Conservation (phyloP, 139 green algal species). For the Tetraselmis chui region DNA sequence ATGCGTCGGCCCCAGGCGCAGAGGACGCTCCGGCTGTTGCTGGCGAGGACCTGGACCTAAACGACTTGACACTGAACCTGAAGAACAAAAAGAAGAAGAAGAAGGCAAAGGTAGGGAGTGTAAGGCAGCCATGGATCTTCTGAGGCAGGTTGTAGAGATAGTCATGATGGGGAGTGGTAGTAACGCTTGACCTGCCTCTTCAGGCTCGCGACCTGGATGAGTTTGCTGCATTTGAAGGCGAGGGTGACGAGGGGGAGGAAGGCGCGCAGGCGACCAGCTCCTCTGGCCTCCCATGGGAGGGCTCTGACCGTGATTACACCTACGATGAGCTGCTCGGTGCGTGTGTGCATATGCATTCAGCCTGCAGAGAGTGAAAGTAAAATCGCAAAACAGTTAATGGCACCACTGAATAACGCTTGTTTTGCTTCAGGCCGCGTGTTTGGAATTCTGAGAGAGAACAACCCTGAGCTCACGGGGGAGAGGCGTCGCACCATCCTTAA, state of each 20-base stretch:
- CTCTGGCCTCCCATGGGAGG: constrained; percentile 73
- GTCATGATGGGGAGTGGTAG: no score
- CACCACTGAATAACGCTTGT: background rate
- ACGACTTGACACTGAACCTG: constrained; percentile 22
- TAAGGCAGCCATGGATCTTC: constrained; percentile 1
- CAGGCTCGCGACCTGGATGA: constrained; percentile 42
- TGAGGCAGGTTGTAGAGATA: background rate
- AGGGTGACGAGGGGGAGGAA: constrained; percentile 28
- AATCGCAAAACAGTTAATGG: no score
- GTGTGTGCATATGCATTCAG: background rate
- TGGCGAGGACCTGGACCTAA: constrained; percentile 17
- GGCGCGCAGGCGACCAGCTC: constrained; percentile 8
- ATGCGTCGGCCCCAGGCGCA: background rate
- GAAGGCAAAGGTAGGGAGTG: constrained; percentile 25
- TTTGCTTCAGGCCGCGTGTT: constrained; percentile 82
- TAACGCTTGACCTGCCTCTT: no score
- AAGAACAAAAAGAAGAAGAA: constrained; percentile 34
- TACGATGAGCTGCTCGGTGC: constrained; percentile 92
- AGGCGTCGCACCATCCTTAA: constrained; percentile 90
- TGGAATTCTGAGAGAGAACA: constrained; percentile 88
- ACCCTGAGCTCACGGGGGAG: constrained; percentile 95
- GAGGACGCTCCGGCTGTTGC: background rate
- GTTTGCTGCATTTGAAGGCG: constrained; percentile 33
- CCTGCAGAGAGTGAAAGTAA: no score
- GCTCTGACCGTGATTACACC: constrained; percentile 87